Conservation (phyloP, 768 basidiomycete genomes). For the Baorangia bicolor region DNA sequence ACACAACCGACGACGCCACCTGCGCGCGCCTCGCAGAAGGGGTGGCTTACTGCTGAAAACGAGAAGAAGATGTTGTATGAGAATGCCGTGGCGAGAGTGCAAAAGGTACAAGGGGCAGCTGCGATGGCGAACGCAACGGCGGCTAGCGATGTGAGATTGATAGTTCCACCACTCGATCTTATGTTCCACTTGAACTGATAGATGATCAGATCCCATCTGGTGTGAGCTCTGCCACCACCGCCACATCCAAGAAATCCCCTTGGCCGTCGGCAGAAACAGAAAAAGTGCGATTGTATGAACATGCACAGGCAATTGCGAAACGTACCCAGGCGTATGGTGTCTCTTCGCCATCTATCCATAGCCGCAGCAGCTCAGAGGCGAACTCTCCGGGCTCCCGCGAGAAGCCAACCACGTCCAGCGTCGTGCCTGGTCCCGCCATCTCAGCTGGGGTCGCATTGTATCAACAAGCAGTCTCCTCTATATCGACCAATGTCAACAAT, state of each 20-base stretch:
- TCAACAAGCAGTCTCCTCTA: slow-evolving; percentile 44
- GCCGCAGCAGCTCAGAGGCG: slow-evolving; percentile 30
- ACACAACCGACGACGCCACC: slow-evolving; percentile 25
- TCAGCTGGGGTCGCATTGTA: slow-evolving; percentile 47
- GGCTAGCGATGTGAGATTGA: slow-evolving; percentile 25
- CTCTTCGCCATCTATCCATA: slow-evolving; percentile 24
- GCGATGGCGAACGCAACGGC: slow-evolving; percentile 27
- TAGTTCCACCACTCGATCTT: not conserved
- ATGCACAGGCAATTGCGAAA: slow-evolving; percentile 65
- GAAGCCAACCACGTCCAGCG: slow-evolving; percentile 12
- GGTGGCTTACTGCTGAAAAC: slow-evolving; percentile 40
- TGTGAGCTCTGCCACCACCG: not conserved
- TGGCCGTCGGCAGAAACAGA: slow-evolving; percentile 79
- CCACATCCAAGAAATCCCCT: slow-evolving; percentile 18
- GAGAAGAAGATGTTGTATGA: slow-evolving; percentile 44
- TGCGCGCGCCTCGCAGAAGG: slow-evolving; percentile 23
- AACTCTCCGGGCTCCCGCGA: slow-evolving; percentile 19
- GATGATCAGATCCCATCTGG: slow-evolving; percentile 6
- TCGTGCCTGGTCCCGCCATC: slow-evolving; percentile 20
- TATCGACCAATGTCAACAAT: slow-evolving; percentile 24
- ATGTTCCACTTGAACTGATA: slow-evolving; percentile 1
- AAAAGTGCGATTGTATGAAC: slow-evolving; percentile 65
- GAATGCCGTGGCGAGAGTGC: slow-evolving; percentile 39
- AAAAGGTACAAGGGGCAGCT: slow-evolving; percentile 37
- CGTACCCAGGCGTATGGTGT: slow-evolving; percentile 49